Base-by-base conservation (phyloP, 768 basidiomycete species). In the Boletus rubroflammeus region DNA sequence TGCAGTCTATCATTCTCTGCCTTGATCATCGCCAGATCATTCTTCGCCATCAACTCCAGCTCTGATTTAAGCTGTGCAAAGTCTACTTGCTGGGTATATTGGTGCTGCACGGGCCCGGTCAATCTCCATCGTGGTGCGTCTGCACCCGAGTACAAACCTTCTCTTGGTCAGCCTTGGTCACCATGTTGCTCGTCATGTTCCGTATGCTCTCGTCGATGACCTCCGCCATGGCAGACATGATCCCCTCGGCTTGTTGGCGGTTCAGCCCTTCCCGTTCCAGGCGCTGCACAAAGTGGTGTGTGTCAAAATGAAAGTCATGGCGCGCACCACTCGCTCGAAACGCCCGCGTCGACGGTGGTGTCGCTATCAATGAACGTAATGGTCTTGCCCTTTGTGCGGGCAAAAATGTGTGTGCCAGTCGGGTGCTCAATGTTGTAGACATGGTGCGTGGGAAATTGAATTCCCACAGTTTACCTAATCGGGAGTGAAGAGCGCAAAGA, bases 51-150 rank as follows among this genome's bases (percentile, higher is more conserved):
- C 35, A 98, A 76, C 72, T 98, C 91, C 28, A 99, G 80, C 70
- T 97, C 96, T 21, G 93, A 95, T 75, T 97, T 97, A 59, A 95
- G 85, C 69, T 93, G 90, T 3, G 94, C 90, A 71, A 98, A 97
- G 73, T 98, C 95, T 53, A 98, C 95, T 74, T 94, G 91, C 67
- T 95, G 93, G 28, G 90, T 93, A 71, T 94, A 94, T 63, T 92
- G 90, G 62, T 90, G 86, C 92, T 93, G 57, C 41, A 53, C 14
- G 31, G 19, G 25, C 43, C 42, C 21, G 2, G 47, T 65, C 56
- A 65, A 32, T 39, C 21, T 6, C 40, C 11, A n/a, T 17, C 45
- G 6, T 10, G 43, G 34, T 19, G 25, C 21, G 19, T 26, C 8
- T 10, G 28, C 21, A 6, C 0, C n/a, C 41, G 36, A 39, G 15